These are phyloP conservation scores for Cubamyces lactineus DNA, from an alignment of 768 basidiomycete genomes.

Conservation along the genomic window DNA sequence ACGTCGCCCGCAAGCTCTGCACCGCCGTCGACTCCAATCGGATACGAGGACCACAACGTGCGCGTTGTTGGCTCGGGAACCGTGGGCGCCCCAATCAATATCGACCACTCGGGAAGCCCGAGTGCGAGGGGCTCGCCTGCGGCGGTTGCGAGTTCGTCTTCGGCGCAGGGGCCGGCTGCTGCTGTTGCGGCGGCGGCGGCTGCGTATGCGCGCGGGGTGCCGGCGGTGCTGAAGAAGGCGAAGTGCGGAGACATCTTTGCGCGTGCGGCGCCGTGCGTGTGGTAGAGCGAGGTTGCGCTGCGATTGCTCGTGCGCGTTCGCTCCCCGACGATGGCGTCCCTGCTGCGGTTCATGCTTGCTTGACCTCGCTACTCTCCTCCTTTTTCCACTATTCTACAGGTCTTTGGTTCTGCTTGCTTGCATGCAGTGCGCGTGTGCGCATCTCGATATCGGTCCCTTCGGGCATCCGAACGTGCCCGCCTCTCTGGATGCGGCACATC, in stretches of 20 bases:
- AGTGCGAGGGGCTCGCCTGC: conserved; percentile 6
- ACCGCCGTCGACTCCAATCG: conserved; percentile 36
- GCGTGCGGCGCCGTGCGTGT: conserved; percentile 21
- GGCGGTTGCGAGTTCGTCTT: neutral
- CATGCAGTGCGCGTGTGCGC: too few relatives aligned
- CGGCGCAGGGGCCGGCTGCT: neutral
- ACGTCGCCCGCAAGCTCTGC: conserved; percentile 37
- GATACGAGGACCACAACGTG: conserved; percentile 29
- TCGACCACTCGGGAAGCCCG: conserved; percentile 8
- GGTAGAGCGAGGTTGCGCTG: conserved; percentile 15
- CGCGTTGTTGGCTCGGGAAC: conserved; percentile 25
- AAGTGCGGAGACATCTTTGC: conserved; percentile 23
- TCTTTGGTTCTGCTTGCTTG: too few relatives aligned
- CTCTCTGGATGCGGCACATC: too few relatives aligned
- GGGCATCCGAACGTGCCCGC: too few relatives aligned
- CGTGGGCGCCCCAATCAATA: conserved; percentile 14
- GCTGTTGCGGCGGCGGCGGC: neutral
- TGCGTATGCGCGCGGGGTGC: neutral
- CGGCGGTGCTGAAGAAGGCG: conserved; percentile 20
- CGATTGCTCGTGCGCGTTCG: too few relatives aligned
- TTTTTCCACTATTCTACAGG: too few relatives aligned
- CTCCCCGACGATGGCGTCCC: too few relatives aligned
- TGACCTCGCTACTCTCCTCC: too few relatives aligned
- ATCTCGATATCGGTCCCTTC: too few relatives aligned
- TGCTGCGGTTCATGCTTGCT: too few relatives aligned